Conservation (phyloP, 1,284 basidiomycete species). For the Takashimella koratensis region DNA sequence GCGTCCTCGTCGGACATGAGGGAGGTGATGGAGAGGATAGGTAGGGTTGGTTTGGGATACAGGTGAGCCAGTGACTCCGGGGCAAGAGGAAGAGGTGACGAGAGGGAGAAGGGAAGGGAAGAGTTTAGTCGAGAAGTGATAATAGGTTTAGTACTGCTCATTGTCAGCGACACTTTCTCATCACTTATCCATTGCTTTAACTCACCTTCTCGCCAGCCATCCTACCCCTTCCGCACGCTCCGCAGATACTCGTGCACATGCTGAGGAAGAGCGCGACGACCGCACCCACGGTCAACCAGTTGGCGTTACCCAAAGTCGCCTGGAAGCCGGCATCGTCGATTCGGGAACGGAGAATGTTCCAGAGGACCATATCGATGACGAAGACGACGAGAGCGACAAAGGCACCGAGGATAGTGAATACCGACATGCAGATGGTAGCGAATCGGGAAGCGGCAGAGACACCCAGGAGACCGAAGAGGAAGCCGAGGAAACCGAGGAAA, state of each 20-base stretch:
- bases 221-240: conserved; percentile 59
- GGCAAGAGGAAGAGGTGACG: no score
- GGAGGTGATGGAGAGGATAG: no score
- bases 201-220: conserved; percentile 46
- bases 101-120: no score
- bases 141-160: no score
- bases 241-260: conserved; percentile 63
- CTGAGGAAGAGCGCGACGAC: conserved; percentile 62
- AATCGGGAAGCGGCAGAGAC: conserved; percentile 61
- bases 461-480: conserved; percentile 64
- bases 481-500: conserved; percentile 64
- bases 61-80: no score
- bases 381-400: conserved; percentile 64
- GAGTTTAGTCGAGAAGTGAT: no score
- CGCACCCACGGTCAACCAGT: conserved; percentile 66
- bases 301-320: conserved; percentile 44
- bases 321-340: conserved; percentile 55
- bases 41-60: no score
- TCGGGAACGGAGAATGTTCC: conserved; percentile 62
- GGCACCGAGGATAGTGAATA: conserved; percentile 61
- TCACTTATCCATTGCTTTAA: no score
- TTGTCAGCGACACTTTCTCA: no score
- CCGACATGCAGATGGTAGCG: conserved; percentile 70
- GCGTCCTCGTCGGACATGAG: no score
- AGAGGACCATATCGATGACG: conserved; percentile 74